Evolutionary conservation across 345 rosid genomes (phyloP), one percentile per base, ranked within the genome.

Genomic region (Euphorbia lathyris): DNA sequence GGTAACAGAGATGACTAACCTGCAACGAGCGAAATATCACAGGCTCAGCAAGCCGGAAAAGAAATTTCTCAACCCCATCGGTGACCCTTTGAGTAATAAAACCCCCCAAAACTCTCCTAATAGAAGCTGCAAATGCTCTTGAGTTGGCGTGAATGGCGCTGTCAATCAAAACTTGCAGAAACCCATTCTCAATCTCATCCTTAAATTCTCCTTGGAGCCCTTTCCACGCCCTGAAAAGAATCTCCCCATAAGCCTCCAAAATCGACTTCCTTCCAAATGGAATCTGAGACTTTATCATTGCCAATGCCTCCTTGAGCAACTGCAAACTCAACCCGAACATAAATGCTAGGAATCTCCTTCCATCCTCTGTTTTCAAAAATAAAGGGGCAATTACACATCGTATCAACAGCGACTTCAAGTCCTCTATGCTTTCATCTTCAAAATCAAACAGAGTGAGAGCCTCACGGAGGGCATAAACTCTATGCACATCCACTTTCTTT

Each of bases 401-500:
- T 22, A 95, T 90, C 48, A 95, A 62, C 72, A 95, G 65, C 79
- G 83, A 72, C 74, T 88, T 87, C 78, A 95, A 78, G 65, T 95
- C 97, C 68, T 86, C 97, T 27, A 88, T 95, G 68, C 96, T 95
- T 70, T 88, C 90, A 58, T 95, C 99, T 36, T 92, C 91, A 5
- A 90, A 95, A 71, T 95, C 99, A 17, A 95, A 90, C 75, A 85
- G 56, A 20, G 78, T 47, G 61, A 95, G 92, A 5, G 91, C 97
- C 20, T 92, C 96, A 2, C 97, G 91, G 0, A 95, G 78, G 32
- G 81, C 71, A 65, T 90, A 88, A 16, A 92, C 96, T 48, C 90
- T 81, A 72, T 85, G 92, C 17, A 92, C 87, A 66, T 95, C 96
- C 38, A 88, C 86, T 74, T 92, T 95, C 91, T 86, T 90, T 82